These are phyloP conservation scores for Macrophomina phaseolina DNA, from an alignment of 2,329 filamentous ascomycete genomes.

Conservation along the genomic window DNA sequence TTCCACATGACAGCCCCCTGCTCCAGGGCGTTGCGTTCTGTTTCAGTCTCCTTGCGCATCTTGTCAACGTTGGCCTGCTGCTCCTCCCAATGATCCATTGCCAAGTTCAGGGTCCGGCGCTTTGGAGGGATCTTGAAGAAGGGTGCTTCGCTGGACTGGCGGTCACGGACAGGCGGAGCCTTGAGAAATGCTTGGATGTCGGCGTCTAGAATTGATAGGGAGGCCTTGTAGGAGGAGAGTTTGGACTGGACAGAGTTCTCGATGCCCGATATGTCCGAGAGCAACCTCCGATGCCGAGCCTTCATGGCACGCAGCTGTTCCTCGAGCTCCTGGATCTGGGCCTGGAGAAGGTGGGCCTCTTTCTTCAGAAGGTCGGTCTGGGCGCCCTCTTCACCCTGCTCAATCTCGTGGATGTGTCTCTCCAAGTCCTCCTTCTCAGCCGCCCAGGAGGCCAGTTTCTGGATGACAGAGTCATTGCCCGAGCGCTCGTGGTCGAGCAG, in stretches of 20 bases:
- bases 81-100: constrained; percentile 71
- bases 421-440: constrained; percentile 62
- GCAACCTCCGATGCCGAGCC: constrained; percentile 32
- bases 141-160: constrained; percentile 32
- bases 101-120: constrained; percentile 72
- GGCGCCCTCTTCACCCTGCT: constrained; percentile 61
- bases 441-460: constrained; percentile 64
- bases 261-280: constrained; percentile 15
- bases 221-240: constrained; percentile 24
- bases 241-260: constrained; percentile 27
- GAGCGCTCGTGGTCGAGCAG: constrained; percentile 63
- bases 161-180: constrained; percentile 56
- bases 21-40: constrained; percentile 69
- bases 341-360: constrained; percentile 60
- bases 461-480: constrained; percentile 63
- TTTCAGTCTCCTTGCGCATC: constrained; percentile 62
- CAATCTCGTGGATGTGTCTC: constrained; percentile 61
- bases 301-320: constrained; percentile 67
- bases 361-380: constrained; percentile 57
- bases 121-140: constrained; percentile 54
- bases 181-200: constrained; percentile 66
- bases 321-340: constrained; percentile 70
- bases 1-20: constrained; percentile 72
- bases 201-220: constrained; percentile 66
- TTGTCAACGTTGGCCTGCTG: constrained; percentile 64